Conservation (phyloP, 805 yeast species). For the Helenozyma rhizophorensis region DNA sequence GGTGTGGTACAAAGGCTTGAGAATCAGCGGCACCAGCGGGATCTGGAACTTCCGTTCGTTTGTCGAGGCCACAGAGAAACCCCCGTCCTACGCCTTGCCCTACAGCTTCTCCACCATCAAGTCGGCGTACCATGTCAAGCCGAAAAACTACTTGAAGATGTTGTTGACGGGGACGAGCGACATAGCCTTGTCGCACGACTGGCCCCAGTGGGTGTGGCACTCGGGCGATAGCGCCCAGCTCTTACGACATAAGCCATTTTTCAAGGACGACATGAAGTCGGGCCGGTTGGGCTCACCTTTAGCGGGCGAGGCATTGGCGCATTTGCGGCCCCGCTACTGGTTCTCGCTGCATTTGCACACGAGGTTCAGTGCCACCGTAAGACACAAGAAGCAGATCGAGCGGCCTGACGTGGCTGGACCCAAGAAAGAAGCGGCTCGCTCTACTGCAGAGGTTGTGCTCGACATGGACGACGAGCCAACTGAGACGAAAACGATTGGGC, state of each 20-base stretch:
- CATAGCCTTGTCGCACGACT: constrained; percentile 78
- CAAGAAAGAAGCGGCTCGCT: too few relatives aligned
- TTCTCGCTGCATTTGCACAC: constrained; percentile 88
- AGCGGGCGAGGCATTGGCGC: constrained; percentile 48
- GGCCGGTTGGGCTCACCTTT: constrained; percentile 72
- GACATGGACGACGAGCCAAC: too few relatives aligned
- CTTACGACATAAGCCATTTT: constrained; percentile 59
- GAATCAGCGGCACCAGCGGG: constrained; percentile 83
- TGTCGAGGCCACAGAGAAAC: constrained; percentile 5
- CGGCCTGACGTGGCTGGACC: not conserved
- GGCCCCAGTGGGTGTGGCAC: constrained; percentile 80
- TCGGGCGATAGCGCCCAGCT: constrained; percentile 56
- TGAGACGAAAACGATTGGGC: too few relatives aligned
- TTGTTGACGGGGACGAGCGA: constrained; percentile 42
- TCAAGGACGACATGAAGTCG: constrained; percentile 55
- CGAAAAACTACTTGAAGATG: constrained; percentile 58
- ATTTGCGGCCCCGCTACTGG: constrained; percentile 70
- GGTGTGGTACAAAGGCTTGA: constrained; percentile 68
- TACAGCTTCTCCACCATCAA: constrained; percentile 43
- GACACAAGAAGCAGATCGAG: constrained; percentile 5
- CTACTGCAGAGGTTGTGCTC: constrained; percentile 6
- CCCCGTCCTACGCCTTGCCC: constrained; percentile 33
- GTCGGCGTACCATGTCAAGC: constrained; percentile 71
- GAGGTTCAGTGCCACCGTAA: constrained; percentile 54
- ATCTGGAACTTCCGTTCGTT: constrained; percentile 53